Percentiles rank a stretch among this genome's conserved stretches.
Evolutionary conservation across 768 basidiomycete species (phyloP).

Genomic region (Lentinula boryana): DNA sequence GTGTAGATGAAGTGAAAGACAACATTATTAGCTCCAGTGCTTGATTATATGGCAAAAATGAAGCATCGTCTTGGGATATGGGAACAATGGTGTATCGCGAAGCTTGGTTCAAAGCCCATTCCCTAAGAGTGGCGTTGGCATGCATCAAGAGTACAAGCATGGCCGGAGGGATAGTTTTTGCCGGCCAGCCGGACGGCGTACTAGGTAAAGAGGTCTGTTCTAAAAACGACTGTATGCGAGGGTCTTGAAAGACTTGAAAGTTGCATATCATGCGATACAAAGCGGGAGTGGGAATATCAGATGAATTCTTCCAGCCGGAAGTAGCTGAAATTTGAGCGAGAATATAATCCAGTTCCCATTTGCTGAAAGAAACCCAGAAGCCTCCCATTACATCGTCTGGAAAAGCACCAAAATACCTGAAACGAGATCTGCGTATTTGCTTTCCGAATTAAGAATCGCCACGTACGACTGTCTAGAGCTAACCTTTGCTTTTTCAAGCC

Average conservation of each 20-base stretch:
- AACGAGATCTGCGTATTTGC: conserved; percentile 10
- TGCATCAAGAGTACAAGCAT: conserved; percentile 54
- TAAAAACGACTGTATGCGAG: conserved; percentile 37
- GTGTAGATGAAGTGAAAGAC: conserved; percentile 18
- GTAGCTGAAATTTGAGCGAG: conserved; percentile 37
- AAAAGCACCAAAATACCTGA: conserved; percentile 74
- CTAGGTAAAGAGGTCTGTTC: conserved; percentile 29
- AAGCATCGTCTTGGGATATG: conserved; percentile 37
- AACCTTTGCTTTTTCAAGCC: conserved; percentile 58
- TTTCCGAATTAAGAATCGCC: not conserved
- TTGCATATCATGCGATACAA: conserved; percentile 62
- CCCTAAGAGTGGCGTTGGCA: conserved; percentile 40
- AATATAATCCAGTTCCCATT: conserved; percentile 57
- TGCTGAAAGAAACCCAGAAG: conserved; percentile 61
- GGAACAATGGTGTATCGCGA: conserved; percentile 31
- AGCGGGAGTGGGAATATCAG: conserved; percentile 41
- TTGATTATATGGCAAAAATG: conserved; percentile 37
- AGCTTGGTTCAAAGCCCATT: conserved; percentile 52
- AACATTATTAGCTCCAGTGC: conserved; percentile 37
- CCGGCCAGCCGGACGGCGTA: conserved; percentile 45
- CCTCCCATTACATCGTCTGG: conserved; percentile 35
- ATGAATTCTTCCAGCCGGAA: conserved; percentile 21
- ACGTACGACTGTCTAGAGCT: conserved; percentile 70
- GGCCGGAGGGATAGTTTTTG: conserved; percentile 52
- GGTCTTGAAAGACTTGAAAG: conserved; percentile 48